Evolutionary conservation across 192 early-diverging fungal species (phyloP).

Genomic region (Backusella tuberculispora): DNA sequence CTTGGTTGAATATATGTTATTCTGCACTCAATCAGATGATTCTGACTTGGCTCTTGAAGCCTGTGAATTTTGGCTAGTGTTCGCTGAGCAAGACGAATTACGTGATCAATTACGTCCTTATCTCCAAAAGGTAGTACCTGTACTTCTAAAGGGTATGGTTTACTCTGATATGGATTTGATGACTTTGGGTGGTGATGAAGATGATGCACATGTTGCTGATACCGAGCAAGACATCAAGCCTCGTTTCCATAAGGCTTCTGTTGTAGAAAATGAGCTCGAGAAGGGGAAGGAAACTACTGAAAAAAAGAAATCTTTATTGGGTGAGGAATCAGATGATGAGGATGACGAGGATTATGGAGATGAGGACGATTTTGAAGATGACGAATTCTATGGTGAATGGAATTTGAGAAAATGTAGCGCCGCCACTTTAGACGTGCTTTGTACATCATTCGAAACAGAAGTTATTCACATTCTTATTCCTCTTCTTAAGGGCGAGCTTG

Average conservation of each 20-base stretch:
- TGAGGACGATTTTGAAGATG: constrained; percentile 82
- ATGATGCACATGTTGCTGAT: constrained; percentile 89
- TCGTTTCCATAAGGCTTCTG: constrained; percentile 84
- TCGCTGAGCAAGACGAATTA: constrained; percentile 91
- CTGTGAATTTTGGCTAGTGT: constrained; percentile 98
- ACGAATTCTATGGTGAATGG: constrained; percentile 91
- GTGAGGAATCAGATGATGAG: constrained; percentile 48
- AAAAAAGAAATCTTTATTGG: constrained; percentile 7
- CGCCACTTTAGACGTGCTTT: constrained; percentile 92
- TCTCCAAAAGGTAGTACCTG: constrained; percentile 82
- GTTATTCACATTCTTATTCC: constrained; percentile 88
- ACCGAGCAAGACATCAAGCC: constrained; percentile 93
- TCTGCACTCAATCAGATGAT: constrained; percentile 87
- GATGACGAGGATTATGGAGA: constrained; percentile 87
- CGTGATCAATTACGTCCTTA: constrained; percentile 71
- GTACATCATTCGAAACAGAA: constrained; percentile 85
- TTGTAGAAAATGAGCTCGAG: constrained; percentile 60
- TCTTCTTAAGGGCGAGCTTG: constrained; percentile 80
- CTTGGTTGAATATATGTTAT: constrained; percentile 95
- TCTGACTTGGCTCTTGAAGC: constrained; percentile 94
- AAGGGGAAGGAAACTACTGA: constrained; percentile 20
- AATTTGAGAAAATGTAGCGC: constrained; percentile 98
- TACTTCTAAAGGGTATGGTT: constrained; percentile 94
- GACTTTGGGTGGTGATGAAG: constrained; percentile 76
- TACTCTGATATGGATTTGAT: constrained; percentile 93